Evolutionary conservation across 192 early-diverging fungal species (phyloP), one percentile per base, ranked within the genome.

Genomic region (Gamsiella multidivaricata): DNA sequence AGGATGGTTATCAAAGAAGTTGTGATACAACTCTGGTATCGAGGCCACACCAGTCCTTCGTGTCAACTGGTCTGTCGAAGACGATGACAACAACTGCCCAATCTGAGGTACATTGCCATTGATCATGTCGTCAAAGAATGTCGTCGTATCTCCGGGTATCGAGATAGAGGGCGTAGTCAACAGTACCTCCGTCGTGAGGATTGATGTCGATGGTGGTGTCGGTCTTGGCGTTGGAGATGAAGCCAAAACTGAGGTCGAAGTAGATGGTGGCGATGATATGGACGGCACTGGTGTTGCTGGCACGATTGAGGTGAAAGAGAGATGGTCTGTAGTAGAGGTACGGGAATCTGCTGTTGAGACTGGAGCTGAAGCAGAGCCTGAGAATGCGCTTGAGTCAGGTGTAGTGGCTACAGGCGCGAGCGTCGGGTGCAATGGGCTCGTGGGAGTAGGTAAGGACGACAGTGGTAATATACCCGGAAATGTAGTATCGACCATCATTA

Each of bases 111-210:
- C n/a, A n/a, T n/a, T n/a, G n/a, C n/a, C 28, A 17, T 61, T 61
- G 28, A 70, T 36, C 28, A 59, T 41, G 51, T 70, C 69, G 53
- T 70, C 69, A 39, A 70, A 70, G 50, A 52, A 70, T 12, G 69
- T 70, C 0, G 14, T 70, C 6, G 59, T 43, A 2, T 46, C 41
- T 20, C 33, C 58, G 17, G 23, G 22, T 29, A 69, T 54, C 3
- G 41, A 47, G 3, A 25, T 20, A 18, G 69, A 32, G n/a, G 58
- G 52, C 22, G 42, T 60, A n/a, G 31, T 59, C 31, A 70, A 42
- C 3, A 70, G 36, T 15, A 52, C 28, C 3, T 61, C 69, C 22
- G 34, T 15, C 23, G 51, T 54, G 3, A 54, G 15, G 14, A 62
- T 14, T 45, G 41, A 42, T 46, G 42, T 42, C 22, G 42, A 3